phyloP scores from a whole-genome alignment of 2,329 filamentous ascomycete species.

The Fusarium zealandicum region DNA sequence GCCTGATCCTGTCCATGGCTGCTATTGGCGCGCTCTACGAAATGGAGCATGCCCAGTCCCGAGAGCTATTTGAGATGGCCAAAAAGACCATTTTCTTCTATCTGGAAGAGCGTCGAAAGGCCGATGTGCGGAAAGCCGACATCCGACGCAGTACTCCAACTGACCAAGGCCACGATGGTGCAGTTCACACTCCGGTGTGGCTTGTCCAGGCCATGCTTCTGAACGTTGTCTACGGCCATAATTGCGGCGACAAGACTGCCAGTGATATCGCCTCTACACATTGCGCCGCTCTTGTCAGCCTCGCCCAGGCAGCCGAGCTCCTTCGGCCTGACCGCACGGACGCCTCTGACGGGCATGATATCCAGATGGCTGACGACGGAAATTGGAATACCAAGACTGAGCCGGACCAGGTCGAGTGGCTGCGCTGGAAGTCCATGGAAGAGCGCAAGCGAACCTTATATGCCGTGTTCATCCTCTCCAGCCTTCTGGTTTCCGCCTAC shows the following conservation, averaged over 20 bases:
- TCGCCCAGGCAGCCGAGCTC: slow-evolving; percentile 88
- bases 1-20: slow-evolving; percentile 82
- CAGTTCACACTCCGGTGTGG: slow-evolving; percentile 85
- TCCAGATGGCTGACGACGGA: slow-evolving; percentile 63
- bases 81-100: slow-evolving; percentile 96
- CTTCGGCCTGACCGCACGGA: slow-evolving; percentile 56
- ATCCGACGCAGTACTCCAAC: slow-evolving; percentile 60
- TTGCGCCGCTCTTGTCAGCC: slow-evolving; percentile 86
- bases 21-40: slow-evolving; percentile 87
- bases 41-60: slow-evolving; percentile 78
- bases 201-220: slow-evolving; percentile 96
- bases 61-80: slow-evolving; percentile 87
- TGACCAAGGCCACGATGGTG: slow-evolving; percentile 63
- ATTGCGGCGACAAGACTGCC: slow-evolving; percentile 88
- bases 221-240: slow-evolving; percentile 94
- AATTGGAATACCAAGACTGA: slow-evolving; percentile 57
- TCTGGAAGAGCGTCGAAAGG: slow-evolving; percentile 87
- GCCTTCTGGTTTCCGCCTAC: slow-evolving; percentile 88
- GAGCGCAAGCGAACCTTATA: slow-evolving; percentile 94
- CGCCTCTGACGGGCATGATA: slow-evolving; percentile 58
- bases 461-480: slow-evolving; percentile 89
- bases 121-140: slow-evolving; percentile 74
- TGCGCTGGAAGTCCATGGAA: slow-evolving; percentile 86
- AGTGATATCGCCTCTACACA: slow-evolving; percentile 93
- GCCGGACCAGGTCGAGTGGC: slow-evolving; percentile 69